Evolutionary conservation across 176 grass and related monocot species (phyloP).

Genomic region (Dactylis glomerata): DNA sequence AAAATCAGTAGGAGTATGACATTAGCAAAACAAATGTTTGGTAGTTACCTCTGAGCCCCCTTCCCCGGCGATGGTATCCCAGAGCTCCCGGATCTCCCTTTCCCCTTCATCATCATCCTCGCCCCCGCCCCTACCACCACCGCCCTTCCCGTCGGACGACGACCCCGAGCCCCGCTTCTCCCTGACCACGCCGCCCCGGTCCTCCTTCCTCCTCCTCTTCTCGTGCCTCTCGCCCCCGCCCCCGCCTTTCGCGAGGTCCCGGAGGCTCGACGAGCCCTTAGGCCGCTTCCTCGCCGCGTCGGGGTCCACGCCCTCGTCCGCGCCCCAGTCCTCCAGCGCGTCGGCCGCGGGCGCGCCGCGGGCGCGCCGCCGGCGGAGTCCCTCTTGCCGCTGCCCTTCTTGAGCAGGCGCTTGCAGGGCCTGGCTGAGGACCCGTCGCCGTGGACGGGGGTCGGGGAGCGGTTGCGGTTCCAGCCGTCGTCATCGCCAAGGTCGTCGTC

Average conservation of each 20-base stretch:
- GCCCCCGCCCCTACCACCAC: slow-evolving; percentile 18
- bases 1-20: no score
- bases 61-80: slow-evolving; percentile 76
- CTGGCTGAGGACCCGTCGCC: slow-evolving; percentile 41
- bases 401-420: slow-evolving; percentile 74
- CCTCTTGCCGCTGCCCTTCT: slow-evolving; percentile 49
- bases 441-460: slow-evolving; percentile 72
- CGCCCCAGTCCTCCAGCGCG: slow-evolving; percentile 56
- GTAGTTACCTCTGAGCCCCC: slow-evolving; percentile 56
- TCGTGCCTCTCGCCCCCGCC: slow-evolving; percentile 37
- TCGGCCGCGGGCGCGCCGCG: slow-evolving; percentile 33
- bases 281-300: slow-evolving; percentile 37
- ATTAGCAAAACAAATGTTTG: no score
- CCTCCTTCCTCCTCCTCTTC: slow-evolving; percentile 49
- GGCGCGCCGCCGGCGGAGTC: neutral
- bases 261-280: slow-evolving; percentile 39
- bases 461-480: slow-evolving; percentile 52
- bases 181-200: slow-evolving; percentile 50
- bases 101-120: slow-evolving; percentile 44
- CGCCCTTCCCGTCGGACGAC: slow-evolving; percentile 33
- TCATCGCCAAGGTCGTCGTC: slow-evolving; percentile 45
- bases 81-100: slow-evolving; percentile 73
- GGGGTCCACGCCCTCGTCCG: slow-evolving; percentile 26
- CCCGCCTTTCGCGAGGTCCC: slow-evolving; percentile 44
- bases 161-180: slow-evolving; percentile 33